Conservation (phyloP, 2,329 filamentous ascomycete genomes). For the Alternaria consortialis region DNA sequence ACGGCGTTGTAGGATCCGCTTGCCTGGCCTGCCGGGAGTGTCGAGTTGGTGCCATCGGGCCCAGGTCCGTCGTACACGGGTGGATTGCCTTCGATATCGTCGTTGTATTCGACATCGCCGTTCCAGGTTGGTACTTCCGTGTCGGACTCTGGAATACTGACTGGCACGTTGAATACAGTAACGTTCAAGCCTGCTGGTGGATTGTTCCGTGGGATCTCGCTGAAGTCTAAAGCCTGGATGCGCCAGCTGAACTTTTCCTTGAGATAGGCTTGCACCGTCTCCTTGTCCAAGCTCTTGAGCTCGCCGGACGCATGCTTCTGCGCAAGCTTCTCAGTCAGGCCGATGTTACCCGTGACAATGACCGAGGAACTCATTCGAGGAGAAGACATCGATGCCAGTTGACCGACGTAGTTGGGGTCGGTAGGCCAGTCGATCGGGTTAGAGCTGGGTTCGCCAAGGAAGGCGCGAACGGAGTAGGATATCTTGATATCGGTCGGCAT, state of each 20-base stretch:
- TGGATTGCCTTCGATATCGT: slow-evolving; percentile 39
- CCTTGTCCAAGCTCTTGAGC: slow-evolving; percentile 34
- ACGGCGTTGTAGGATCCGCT: slow-evolving; percentile 23
- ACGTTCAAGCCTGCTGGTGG: slow-evolving; percentile 43
- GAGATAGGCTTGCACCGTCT: slow-evolving; percentile 35
- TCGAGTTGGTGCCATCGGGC: slow-evolving; percentile 24
- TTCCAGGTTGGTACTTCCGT: slow-evolving; percentile 39
- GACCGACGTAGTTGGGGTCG: slow-evolving; percentile 54
- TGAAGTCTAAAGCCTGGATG: slow-evolving; percentile 41
- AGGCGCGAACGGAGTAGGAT: slow-evolving; percentile 44
- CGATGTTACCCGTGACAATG: slow-evolving; percentile 53
- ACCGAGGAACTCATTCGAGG: slow-evolving; percentile 48
- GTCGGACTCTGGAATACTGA: slow-evolving; percentile 34
- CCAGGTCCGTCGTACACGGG: slow-evolving; percentile 32
- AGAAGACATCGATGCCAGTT: slow-evolving; percentile 51
- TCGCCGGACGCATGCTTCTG: slow-evolving; percentile 36
- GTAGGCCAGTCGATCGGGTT: slow-evolving; percentile 46
- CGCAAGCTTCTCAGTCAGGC: slow-evolving; percentile 49
- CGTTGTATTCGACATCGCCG: slow-evolving; percentile 33
- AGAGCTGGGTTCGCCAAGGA: slow-evolving; percentile 37
- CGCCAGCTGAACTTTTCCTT: slow-evolving; percentile 44
- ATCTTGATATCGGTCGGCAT: slow-evolving; percentile 45
- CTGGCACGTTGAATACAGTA: slow-evolving; percentile 36
- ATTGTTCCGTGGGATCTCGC: slow-evolving; percentile 38
- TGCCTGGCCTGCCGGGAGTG: slow-evolving; percentile 14